Evolutionary conservation across 208 protist genomes (phyloP), one percentile per base, ranked within the genome.

Genomic region (Angomonas desouzai): DNA sequence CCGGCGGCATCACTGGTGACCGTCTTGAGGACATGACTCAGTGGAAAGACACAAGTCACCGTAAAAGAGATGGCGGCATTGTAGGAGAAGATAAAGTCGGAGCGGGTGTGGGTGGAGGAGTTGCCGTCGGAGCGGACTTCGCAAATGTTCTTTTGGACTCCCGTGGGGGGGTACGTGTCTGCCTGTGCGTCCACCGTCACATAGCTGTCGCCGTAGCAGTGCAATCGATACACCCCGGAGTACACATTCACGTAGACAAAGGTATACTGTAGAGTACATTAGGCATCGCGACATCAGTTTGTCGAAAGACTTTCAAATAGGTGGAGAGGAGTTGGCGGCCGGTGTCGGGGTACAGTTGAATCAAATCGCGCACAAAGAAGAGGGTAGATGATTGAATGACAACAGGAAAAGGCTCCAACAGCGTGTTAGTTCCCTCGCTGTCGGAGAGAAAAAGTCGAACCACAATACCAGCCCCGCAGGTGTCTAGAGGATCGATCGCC

Each of bases 121-220:
- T 29, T 45, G 18, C 27, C 55, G 2, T 45, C 34, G 55, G n/a
- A 13, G 18, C 13, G 6, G 13, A 4, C 29, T 1, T 40, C 6
- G 55, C n/a, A 25, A 40, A 30, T 23, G 27, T 45, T 40, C 13
- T 40, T 13, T 13, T 40, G 36, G 13, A 40, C 36, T 6, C 36
- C 36, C 9, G 36, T 40, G 36, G 9, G 16, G 55, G 29, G 29
- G 55, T 59, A 18, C 25, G 34, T 30, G 18, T 59, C 18, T 29
- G 38, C 51, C 30, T 18, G 29, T 45, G 22, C 30, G n/a, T 70
- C 65, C n/a, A 70, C 68, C 6, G 36, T 53, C 32, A 68, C 55
- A 20, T 22, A 33, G 58, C 66, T 6, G 40, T 68, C 74, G 27
- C 76, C 72, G 63, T 72, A 70, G 62, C 76, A 82, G 66, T 82